A percentile compares a stretch with the other conserved stretches of the same genome.
phyloP scores from a whole-genome alignment of 2,329 filamentous ascomycete species.

The Ascochyta rabiei region DNA sequence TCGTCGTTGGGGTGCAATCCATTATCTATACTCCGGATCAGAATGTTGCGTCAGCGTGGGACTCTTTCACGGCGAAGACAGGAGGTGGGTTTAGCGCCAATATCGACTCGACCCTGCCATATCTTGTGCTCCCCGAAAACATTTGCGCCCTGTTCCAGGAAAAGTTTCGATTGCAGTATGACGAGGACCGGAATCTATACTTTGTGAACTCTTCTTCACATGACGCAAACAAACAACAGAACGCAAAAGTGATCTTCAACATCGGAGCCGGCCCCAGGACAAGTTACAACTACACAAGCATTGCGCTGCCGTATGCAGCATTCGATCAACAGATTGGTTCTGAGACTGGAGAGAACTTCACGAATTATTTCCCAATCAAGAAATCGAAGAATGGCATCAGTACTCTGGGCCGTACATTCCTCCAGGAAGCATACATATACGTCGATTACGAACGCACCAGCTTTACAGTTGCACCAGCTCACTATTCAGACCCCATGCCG shows the following conservation, averaged over 20 bases:
- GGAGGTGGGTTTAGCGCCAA: slow-evolving; percentile 22
- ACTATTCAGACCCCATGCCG: slow-evolving; percentile 30
- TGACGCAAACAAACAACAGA: slow-evolving; percentile 28
- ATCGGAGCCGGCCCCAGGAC: slow-evolving; percentile 17
- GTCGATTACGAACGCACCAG: slow-evolving; percentile 46
- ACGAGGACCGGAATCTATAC: slow-evolving; percentile 42
- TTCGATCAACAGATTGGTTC: slow-evolving; percentile 28
- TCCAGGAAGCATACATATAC: slow-evolving; percentile 48
- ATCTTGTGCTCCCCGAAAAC: slow-evolving; percentile 36
- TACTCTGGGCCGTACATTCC: slow-evolving; percentile 43
- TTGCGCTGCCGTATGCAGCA: slow-evolving; percentile 38
- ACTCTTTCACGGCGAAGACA: slow-evolving; percentile 12
- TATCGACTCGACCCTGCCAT: slow-evolving; percentile 48
- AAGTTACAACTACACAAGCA: slow-evolving; percentile 23
- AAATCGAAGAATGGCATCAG: slow-evolving; percentile 29
- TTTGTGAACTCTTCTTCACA: slow-evolving; percentile 37
- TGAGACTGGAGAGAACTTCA: slow-evolving; percentile 17
- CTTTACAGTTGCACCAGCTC: slow-evolving; percentile 41
- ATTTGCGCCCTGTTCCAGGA: slow-evolving; percentile 48
- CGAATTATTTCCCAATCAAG: slow-evolving; percentile 42
- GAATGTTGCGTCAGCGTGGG: slow-evolving; percentile 10
- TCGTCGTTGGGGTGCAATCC: slow-evolving; percentile 27
- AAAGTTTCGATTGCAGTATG: slow-evolving; percentile 45
- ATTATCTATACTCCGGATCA: slow-evolving; percentile 29
- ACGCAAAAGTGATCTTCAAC: slow-evolving; percentile 34